Conservation (phyloP, 805 yeast species). For the Yamadazyma akitaensis region DNA sequence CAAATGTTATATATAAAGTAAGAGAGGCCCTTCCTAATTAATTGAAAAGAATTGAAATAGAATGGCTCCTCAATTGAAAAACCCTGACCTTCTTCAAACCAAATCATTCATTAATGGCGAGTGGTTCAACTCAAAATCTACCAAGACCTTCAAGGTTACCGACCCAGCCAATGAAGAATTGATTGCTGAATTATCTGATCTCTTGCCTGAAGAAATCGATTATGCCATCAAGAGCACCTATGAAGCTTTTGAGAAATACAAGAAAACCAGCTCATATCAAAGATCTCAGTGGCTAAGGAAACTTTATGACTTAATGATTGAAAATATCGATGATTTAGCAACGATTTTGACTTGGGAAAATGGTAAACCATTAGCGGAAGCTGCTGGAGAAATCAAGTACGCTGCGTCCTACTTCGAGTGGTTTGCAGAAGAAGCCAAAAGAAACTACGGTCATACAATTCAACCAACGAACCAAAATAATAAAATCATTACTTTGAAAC, state of each 20-base stretch:
- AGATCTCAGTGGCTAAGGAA: slow-evolving; percentile 52
- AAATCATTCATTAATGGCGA: slow-evolving; percentile 38
- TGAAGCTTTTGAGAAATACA: slow-evolving; percentile 44
- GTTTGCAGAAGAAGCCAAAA: slow-evolving; percentile 54
- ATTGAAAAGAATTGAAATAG: too few relatives aligned
- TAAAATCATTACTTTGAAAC: slow-evolving; percentile 51
- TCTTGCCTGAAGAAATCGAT: slow-evolving; percentile 39
- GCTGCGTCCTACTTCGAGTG: slow-evolving; percentile 51
- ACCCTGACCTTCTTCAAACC: slow-evolving; percentile 30
- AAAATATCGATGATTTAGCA: slow-evolving; percentile 56
- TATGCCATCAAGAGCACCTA: slow-evolving; percentile 47
- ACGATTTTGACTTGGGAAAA: slow-evolving; percentile 57
- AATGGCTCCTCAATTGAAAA: slow-evolving; percentile 21
- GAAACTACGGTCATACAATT: slow-evolving; percentile 54
- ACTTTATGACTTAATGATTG: slow-evolving; percentile 48
- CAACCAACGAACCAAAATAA: slow-evolving; percentile 51
- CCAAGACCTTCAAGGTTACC: slow-evolving; percentile 33
- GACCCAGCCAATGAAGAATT: slow-evolving; percentile 41
- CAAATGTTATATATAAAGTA: neutral
- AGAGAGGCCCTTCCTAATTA: neutral
- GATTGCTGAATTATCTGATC: slow-evolving; percentile 42
- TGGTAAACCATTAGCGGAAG: slow-evolving; percentile 55
- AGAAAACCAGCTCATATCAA: slow-evolving; percentile 46
- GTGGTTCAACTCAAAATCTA: slow-evolving; percentile 36
- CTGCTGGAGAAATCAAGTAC: slow-evolving; percentile 53